phyloP scores from a whole-genome alignment of 345 rosid genomes.

The Acer yangbiense region DNA sequence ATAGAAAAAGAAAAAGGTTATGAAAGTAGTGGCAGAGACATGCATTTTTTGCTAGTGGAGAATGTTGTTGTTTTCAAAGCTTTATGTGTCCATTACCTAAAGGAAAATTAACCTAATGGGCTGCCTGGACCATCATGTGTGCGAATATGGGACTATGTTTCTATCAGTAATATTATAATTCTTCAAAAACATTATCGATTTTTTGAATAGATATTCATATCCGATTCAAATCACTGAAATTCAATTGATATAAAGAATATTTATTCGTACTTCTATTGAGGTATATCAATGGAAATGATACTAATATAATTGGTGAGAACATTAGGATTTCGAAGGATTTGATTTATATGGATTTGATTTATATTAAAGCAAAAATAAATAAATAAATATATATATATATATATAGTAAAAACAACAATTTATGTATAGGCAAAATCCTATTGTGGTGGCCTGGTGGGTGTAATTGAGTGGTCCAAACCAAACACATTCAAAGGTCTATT shows the following conservation, averaged over 20 bases:
- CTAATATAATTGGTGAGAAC: too few relatives aligned
- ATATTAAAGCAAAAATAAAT: too few relatives aligned
- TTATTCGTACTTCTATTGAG: too few relatives aligned
- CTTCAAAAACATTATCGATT: not conserved
- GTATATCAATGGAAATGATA: too few relatives aligned
- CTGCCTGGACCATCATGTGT: not conserved
- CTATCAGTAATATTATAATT: not conserved
- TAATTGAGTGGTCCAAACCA: conserved; percentile 34
- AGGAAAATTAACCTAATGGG: not conserved
- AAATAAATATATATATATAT: too few relatives aligned
- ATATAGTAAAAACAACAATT: not conserved
- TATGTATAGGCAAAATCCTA: not conserved
- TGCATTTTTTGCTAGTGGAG: conserved; percentile 31
- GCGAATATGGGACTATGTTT: not conserved
- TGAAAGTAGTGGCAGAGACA: conserved; percentile 30
- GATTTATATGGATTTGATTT: too few relatives aligned
- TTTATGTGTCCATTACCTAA: conserved; percentile 13
- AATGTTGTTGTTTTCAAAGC: conserved; percentile 24
- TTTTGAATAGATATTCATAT: not conserved
- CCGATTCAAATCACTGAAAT: not conserved
- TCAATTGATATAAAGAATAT: not conserved
- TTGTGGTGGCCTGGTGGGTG: conserved; percentile 27
- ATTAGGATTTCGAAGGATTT: too few relatives aligned
- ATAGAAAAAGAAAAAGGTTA: not conserved
- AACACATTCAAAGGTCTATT: conserved; percentile 25